These are phyloP conservation scores for Hypericum perforatum DNA, from an alignment of 345 rosid species.

Conservation along the genomic window DNA sequence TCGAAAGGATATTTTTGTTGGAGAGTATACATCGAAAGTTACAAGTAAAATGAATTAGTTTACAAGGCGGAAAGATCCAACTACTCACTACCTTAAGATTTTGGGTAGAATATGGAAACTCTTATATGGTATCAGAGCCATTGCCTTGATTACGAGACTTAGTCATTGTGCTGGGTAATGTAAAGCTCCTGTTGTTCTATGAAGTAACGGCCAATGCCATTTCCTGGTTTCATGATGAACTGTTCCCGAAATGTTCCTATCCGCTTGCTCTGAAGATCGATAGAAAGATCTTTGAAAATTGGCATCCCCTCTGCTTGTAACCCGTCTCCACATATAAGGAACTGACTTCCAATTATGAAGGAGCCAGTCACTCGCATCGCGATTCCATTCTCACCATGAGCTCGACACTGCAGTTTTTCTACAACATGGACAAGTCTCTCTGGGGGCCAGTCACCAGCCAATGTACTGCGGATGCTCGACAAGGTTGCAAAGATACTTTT, in stretches of 20 bases:
- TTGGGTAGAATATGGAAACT: no score
- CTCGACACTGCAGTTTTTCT: conserved; percentile 76
- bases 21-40: no score
- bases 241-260: conserved; percentile 89
- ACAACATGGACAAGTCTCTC: conserved; percentile 83
- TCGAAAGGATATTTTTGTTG: no score
- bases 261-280: conserved; percentile 60
- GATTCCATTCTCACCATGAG: conserved; percentile 52
- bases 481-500: conserved; percentile 43
- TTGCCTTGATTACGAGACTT: neutral
- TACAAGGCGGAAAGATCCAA: no score
- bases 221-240: conserved; percentile 52
- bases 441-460: conserved; percentile 75
- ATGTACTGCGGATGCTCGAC: conserved; percentile 56
- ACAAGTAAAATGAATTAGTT: no score
- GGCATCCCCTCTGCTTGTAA: conserved; percentile 87
- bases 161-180: conserved; percentile 23
- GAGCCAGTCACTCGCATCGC: conserved; percentile 75
- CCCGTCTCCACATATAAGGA: conserved; percentile 89
- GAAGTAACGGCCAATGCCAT: conserved; percentile 49
- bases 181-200: conserved; percentile 71
- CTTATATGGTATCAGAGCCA: no score
- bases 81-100: no score
- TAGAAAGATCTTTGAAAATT: conserved; percentile 66
- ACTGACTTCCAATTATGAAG: conserved; percentile 76